Base-by-base conservation (phyloP, 148 eudicot species). In the Fagopyrum tataricum region DNA sequence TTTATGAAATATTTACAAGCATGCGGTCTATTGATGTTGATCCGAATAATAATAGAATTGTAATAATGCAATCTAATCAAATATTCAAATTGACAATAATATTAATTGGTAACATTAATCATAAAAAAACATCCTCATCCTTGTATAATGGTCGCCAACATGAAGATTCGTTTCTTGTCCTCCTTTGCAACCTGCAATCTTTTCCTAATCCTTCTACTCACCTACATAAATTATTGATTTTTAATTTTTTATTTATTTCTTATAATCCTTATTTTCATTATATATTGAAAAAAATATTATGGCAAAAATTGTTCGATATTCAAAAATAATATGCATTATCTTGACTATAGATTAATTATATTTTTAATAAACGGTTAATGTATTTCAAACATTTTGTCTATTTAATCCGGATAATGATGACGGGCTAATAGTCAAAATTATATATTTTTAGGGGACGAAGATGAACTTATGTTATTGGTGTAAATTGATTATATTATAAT, bases 11-110 rank as follows among this genome's bases (percentile, higher is more conserved):
- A 21, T 58, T 15, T 14, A 58, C 4, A 37, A 58, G 66, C 66
- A 58, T 58, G 66, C 66, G 39, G 39, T 58, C 66, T 58, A 24
- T 58, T 58, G 39, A 58, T 58, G 39, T 24, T 58, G 10, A 23
- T 58, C 39, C 14, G 15, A 58, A 24, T 58, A 58, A 58, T 58
- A 21, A 58, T 58, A 58, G 66, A 58, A 58, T 0, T 58, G 66
- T 58, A 58, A 58, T 58, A 58, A 58, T 58, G 66, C 66, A 23
- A 58, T 23, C 66, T 24, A 58, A 58, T 58, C 39, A 58, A 58
- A 58, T 24, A 58, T 23, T 58, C 39, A 58, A 58, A 58, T 58
- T 9, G 66, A 8, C 4, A 58, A 9, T 58, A 21, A 23, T 58
- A 23, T 9, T 58, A 58, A 10, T 58, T 21, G 21, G 39, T 58